These are phyloP conservation scores for Chlamydomonas applanata DNA, from an alignment of 139 green algal species.

Conservation along the genomic window DNA sequence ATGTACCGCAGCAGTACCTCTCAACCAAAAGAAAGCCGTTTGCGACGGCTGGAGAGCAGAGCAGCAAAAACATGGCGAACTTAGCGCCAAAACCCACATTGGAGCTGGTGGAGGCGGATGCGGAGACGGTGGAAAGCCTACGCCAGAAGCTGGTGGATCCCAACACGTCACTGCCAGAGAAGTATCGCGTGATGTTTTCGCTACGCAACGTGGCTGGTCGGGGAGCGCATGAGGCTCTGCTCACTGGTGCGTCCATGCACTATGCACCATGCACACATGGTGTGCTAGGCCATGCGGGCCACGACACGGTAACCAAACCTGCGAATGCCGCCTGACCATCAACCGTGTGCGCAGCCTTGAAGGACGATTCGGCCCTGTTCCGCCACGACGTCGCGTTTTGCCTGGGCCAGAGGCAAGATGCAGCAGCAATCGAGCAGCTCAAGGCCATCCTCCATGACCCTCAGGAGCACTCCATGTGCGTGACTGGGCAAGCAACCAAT, in stretches of 20 bases:
- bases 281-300: not conserved
- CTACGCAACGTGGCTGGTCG: slow-evolving; percentile 63
- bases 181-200: slow-evolving; percentile 82
- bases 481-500: not conserved
- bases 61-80: too few relatives aligned
- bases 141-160: slow-evolving; percentile 49
- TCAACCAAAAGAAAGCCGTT: too few relatives aligned
- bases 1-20: too few relatives aligned
- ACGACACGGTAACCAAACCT: not conserved
- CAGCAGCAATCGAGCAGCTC: slow-evolving; percentile 59
- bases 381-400: slow-evolving; percentile 91
- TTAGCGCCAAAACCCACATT: too few relatives aligned
- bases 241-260: slow-evolving; percentile 42
- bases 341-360: slow-evolving; percentile 47
- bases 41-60: too few relatives aligned
- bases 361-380: slow-evolving; percentile 78
- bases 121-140: slow-evolving; percentile 22
- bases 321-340: too few relatives aligned
- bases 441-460: slow-evolving; percentile 57
- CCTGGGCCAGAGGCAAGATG: slow-evolving; percentile 84
- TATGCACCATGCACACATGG: not conserved
- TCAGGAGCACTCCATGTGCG: slow-evolving; percentile 77
- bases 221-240: slow-evolving; percentile 57
- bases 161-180: slow-evolving; percentile 56
- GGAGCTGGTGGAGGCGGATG: not conserved